phyloP scores from a whole-genome alignment of 345 rosid genomes.

The Durio zibethinus region DNA sequence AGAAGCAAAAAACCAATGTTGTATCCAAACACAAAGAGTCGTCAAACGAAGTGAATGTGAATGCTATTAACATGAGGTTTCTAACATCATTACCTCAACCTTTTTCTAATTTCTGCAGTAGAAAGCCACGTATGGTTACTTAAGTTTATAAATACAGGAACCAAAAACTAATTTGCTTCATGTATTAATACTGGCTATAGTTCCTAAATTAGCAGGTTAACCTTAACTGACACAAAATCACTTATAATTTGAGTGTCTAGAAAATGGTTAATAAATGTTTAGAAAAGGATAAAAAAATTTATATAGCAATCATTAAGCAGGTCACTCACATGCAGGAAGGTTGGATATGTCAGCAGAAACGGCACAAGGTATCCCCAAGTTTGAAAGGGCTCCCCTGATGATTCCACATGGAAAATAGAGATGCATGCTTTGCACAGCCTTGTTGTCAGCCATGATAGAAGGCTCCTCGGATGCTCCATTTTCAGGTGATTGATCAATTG shows the following conservation, averaged over 20 bases:
- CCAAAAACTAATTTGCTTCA: not conserved
- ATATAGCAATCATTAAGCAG: not conserved
- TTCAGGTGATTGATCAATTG: conserved; percentile 56
- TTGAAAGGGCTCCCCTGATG: conserved; percentile 93
- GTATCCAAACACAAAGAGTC: not conserved
- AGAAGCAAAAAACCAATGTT: not conserved
- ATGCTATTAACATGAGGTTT: not conserved
- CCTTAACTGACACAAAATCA: conserved; percentile 1
- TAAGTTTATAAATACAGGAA: not conserved
- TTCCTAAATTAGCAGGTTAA: not conserved
- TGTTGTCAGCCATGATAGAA: conserved; percentile 48
- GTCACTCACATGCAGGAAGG: conserved; percentile 86
- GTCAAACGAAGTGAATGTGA: not conserved
- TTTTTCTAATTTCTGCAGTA: not conserved
- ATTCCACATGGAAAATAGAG: conserved; percentile 95
- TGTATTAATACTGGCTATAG: not conserved
- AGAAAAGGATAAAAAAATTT: not conserved
- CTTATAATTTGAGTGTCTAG: not conserved
- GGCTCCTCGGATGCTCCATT: conserved; percentile 48
- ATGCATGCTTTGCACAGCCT: conserved; percentile 79
- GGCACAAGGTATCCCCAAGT: conserved; percentile 92
- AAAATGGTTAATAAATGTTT: not conserved
- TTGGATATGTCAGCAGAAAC: conserved; percentile 94
- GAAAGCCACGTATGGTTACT: not conserved
- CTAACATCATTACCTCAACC: not conserved